These are phyloP conservation scores for Trichoderma koningiopsis DNA, from an alignment of 2,329 filamentous ascomycete species.

Conservation along the genomic window DNA sequence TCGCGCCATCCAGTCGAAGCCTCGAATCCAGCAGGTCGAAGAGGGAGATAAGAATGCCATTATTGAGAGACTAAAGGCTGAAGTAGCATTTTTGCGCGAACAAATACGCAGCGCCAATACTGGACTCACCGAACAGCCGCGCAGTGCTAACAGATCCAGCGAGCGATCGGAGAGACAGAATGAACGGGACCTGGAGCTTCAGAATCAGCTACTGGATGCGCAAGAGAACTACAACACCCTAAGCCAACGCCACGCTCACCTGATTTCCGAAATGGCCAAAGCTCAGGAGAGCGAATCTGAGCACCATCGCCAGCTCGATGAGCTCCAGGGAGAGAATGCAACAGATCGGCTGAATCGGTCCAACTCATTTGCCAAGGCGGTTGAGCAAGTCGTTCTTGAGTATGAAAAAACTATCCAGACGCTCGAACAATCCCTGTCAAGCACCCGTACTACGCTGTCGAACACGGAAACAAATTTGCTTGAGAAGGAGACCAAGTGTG, in stretches of 20 bases:
- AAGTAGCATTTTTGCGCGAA: slow-evolving; percentile 90
- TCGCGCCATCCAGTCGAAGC: slow-evolving; percentile 95
- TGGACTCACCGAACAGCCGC: slow-evolving; percentile 56
- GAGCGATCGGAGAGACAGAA: slow-evolving; percentile 78
- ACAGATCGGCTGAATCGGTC: slow-evolving; percentile 90
- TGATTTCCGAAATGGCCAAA: slow-evolving; percentile 91
- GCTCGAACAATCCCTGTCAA: slow-evolving; percentile 87
- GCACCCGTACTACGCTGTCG: slow-evolving; percentile 80
- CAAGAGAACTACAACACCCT: slow-evolving; percentile 95
- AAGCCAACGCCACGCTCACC: slow-evolving; percentile 89
- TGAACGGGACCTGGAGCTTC: slow-evolving; percentile 84
- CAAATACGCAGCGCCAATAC: slow-evolving; percentile 83
- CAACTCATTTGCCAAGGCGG: slow-evolving; percentile 92
- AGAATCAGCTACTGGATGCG: slow-evolving; percentile 87
- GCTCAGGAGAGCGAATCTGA: slow-evolving; percentile 70
- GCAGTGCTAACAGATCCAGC: slow-evolving; percentile 54
- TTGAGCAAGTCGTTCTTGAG: slow-evolving; percentile 93
- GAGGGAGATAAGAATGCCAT: slow-evolving; percentile 92
- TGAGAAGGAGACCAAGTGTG: slow-evolving; percentile 91
- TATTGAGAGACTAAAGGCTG: slow-evolving; percentile 90
- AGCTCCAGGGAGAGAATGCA: slow-evolving; percentile 71
- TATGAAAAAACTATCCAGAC: slow-evolving; percentile 98
- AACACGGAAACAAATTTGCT: slow-evolving; percentile 82
- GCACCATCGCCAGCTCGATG: slow-evolving; percentile 59
- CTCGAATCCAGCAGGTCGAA: slow-evolving; percentile 90